phyloP scores from a whole-genome alignment of 1,139 yeast genomes.

The Scheffersomyces segobiensis region DNA sequence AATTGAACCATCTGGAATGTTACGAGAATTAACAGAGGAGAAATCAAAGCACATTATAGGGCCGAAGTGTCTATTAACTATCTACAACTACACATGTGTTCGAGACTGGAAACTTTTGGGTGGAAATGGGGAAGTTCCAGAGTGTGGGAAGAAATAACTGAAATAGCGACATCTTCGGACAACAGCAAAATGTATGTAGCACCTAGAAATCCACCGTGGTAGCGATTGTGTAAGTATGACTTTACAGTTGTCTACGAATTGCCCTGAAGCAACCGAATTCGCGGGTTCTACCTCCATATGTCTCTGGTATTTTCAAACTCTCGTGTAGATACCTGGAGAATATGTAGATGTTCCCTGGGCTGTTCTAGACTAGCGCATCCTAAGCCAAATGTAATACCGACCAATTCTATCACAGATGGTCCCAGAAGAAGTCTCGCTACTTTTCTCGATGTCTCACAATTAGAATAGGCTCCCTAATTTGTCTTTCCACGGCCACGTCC shows the following conservation, averaged over 20 bases:
- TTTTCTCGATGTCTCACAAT: not conserved
- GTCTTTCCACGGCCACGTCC: not conserved
- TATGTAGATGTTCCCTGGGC: no score
- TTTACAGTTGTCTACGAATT: no score
- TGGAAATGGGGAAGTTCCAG: not conserved
- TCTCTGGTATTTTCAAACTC: no score
- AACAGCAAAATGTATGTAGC: not conserved
- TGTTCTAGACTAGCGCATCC: no score
- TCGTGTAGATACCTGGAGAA: no score
- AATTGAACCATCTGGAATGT: not conserved
- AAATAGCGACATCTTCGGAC: not conserved
- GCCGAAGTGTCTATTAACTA: no score
- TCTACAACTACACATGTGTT: not conserved
- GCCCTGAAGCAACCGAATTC: no score
- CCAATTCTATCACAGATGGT: no score
- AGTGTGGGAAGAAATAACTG: not conserved
- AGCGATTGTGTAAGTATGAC: not conserved
- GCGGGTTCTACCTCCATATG: no score
- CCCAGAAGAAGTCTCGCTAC: not conserved
- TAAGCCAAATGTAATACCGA: no score
- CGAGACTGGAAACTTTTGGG: not conserved
- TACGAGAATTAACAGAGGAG: not conserved
- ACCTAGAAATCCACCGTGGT: not conserved
- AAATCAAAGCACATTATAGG: not conserved
- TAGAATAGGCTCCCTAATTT: not conserved